Evolutionary conservation across 805 yeast species (phyloP), one percentile per base, ranked within the genome.

Genomic region (Metschnikowia reukaufii): DNA sequence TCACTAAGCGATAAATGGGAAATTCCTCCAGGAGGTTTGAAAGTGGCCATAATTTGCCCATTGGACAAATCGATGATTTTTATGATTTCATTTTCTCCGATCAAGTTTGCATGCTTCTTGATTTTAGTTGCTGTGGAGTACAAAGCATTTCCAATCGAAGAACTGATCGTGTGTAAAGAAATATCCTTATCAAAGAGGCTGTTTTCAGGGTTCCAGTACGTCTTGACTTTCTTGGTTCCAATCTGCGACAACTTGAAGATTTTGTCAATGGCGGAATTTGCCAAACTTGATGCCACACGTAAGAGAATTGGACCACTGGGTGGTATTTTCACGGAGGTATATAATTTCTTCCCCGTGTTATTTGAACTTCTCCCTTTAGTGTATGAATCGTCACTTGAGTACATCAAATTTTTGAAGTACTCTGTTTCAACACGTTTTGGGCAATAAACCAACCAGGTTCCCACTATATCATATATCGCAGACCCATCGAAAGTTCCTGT

Each of bases 21-120:
- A 23, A 84, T 73, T 0, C 88, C 88, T 17, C 78, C 81, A 0
- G 85, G 81, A 0, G 88, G 81, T 35, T 75, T 72, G 60, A 84
- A 82, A 8, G 72, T 48, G 5, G 67, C 67, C 57, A 72, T 55
- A 3, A 68, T 65, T 46, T 63, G 61, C 39, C 66, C 72, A 25
- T 72, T 67, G 3, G 61, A 47, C 25, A 84, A 61, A 54, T 83
- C 85, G 19, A 81, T 50, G 19, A 82, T 55, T 16, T 77, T 67
- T 7, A 82, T 62, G 13, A 67, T 45, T 41, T 69, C 73, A 45
- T 70, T 70, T 46, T 66, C 64, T 6, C 40, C 48, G 12, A 45
- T 31, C 30, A 47, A 18, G 32, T 45, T 34, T 1, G 58, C 54
- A 20, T 45, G 54, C 32, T 49, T 46, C 33, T 52, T 50, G 44